phyloP scores from a whole-genome alignment of 164 flowering plant species.

The grape (Vitis vinifera) region DNA sequence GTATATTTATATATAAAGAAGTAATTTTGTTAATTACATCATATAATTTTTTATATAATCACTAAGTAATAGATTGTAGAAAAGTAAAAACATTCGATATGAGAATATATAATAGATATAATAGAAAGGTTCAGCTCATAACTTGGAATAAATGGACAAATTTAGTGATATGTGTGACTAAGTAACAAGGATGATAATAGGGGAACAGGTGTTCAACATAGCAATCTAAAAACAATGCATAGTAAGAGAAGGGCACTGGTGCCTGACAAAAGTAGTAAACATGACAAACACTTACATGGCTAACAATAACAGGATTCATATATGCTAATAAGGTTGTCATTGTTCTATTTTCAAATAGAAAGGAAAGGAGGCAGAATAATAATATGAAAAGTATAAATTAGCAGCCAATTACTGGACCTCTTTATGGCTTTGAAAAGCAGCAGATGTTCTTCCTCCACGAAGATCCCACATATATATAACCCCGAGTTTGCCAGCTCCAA shows the following conservation, averaged over 20 bases:
- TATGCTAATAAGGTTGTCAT: not conserved
- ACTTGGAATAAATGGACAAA: too few species aligned
- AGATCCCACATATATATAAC: constrained; percentile 82
- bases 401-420: constrained; percentile 40
- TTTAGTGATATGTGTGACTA: too few species aligned
- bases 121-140: too few species aligned
- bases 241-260: too few species aligned
- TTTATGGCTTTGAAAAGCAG: constrained; percentile 66
- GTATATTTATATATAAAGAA: too few species aligned
- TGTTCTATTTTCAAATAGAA: not conserved
- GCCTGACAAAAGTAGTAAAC: not conserved
- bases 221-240: too few species aligned
- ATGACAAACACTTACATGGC: too few species aligned
- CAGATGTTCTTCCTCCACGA: constrained; percentile 81
- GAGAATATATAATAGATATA: too few species aligned
- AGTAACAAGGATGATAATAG: too few species aligned
- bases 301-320: too few species aligned
- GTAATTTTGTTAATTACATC: too few species aligned
- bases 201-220: too few species aligned
- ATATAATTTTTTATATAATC: not conserved
- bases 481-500: constrained; percentile 81
- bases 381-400: not conserved
- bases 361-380: not conserved
- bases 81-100: not conserved
- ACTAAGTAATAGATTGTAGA: not conserved